Percentiles rank a stretch among this genome's conserved stretches.
Evolutionary conservation across 1,284 basidiomycete species (phyloP).

Genomic region (Rhodotorula glutinis): DNA sequence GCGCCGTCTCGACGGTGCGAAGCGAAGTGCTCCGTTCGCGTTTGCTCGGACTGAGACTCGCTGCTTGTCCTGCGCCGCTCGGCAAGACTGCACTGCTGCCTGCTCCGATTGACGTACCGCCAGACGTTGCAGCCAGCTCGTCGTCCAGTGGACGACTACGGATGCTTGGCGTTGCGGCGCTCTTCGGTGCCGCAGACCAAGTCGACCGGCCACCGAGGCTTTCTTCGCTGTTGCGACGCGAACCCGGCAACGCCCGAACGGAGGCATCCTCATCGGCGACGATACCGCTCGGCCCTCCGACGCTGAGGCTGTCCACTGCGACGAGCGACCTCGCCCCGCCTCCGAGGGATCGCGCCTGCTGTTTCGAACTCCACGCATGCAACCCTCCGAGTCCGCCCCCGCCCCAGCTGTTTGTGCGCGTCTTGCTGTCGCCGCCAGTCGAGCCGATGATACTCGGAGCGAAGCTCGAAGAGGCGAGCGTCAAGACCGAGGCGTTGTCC

Average conservation of each 20-base stretch:
- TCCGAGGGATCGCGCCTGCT: slow-evolving; percentile 5
- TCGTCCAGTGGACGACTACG: background rate
- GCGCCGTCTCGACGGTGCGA: slow-evolving; percentile 4
- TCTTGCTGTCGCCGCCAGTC: background rate
- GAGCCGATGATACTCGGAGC: slow-evolving; percentile 49
- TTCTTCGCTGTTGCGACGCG: slow-evolving; percentile 34
- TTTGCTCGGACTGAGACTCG: background rate
- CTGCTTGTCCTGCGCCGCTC: no score
- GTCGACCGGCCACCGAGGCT: slow-evolving; percentile 28
- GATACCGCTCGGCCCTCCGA: background rate
- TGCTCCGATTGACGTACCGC: background rate
- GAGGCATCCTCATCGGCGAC: slow-evolving; percentile 37
- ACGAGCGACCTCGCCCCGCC: slow-evolving; percentile 3
- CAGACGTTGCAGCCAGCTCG: background rate
- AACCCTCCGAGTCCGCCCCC: slow-evolving; percentile 12
- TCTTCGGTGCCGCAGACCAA: slow-evolving; percentile 14
- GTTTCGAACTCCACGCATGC: slow-evolving; percentile 20
- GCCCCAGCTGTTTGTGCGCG: slow-evolving; percentile 10
- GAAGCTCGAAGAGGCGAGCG: slow-evolving; percentile 87
- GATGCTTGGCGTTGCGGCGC: background rate
- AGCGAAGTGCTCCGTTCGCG: background rate
- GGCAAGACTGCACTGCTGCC: no score
- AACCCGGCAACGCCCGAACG: slow-evolving; percentile 32
- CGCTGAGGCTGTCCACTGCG: background rate
- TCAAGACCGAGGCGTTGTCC: slow-evolving; percentile 87